These are phyloP conservation scores for Albugo candida DNA, from an alignment of 352 stramenopile species.

Conservation along the genomic window DNA sequence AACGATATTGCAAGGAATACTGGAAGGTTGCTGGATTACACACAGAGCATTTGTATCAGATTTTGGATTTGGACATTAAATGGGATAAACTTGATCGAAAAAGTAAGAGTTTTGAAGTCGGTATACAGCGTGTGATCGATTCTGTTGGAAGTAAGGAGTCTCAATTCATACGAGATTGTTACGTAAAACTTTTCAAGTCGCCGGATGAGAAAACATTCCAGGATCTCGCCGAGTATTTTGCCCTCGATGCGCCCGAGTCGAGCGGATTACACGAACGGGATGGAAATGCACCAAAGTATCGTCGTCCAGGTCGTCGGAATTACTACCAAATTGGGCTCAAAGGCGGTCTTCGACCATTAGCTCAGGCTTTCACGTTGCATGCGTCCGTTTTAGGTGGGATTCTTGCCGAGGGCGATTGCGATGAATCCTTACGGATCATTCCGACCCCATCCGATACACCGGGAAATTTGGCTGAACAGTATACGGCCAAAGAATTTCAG, in stretches of 20 bases:
- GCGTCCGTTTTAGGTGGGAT: slow-evolving; percentile 62
- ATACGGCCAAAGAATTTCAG: slow-evolving; percentile 66
- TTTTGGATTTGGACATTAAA: slow-evolving; percentile 71
- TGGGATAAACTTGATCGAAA: slow-evolving; percentile 80
- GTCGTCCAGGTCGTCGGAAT: slow-evolving; percentile 55
- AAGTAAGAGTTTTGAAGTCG: slow-evolving; percentile 45
- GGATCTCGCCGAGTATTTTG: slow-evolving; percentile 74
- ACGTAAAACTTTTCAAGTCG: slow-evolving; percentile 41
- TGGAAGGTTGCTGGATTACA: slow-evolving; percentile 75
- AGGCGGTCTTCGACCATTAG: slow-evolving; percentile 43
- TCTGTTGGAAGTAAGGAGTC: slow-evolving; percentile 50
- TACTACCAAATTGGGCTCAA: slow-evolving; percentile 83
- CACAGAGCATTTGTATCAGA: slow-evolving; percentile 67
- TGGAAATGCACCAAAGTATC: slow-evolving; percentile 35
- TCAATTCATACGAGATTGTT: slow-evolving; percentile 63
- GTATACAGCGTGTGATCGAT: slow-evolving; percentile 47
- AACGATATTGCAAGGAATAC: slow-evolving; percentile 82
- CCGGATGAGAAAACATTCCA: slow-evolving; percentile 73
- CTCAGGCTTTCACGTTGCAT: slow-evolving; percentile 72
- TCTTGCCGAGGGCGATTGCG: slow-evolving; percentile 43
- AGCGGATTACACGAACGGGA: slow-evolving; percentile 22
- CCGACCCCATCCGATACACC: slow-evolving; percentile 60
- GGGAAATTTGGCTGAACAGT: slow-evolving; percentile 45
- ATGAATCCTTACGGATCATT: slow-evolving; percentile 39
- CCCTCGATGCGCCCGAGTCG: slow-evolving; percentile 43